These are phyloP conservation scores for Chrysanthemum seticuspe DNA, from an alignment of 129 eudicot genomes.

Conservation along the genomic window DNA sequence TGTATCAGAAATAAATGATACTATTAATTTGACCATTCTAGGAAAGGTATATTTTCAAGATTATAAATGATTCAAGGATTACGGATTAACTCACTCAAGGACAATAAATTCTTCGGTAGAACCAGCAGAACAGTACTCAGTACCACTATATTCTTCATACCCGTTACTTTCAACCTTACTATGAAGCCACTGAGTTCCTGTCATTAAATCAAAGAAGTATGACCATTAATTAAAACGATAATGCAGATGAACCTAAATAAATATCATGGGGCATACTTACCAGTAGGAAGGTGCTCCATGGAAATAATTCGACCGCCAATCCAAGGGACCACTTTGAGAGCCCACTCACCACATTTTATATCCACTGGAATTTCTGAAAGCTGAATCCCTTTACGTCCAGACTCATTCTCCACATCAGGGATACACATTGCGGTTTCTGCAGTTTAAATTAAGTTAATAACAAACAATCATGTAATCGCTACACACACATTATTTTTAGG, in stretches of 20 bases:
- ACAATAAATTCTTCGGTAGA: conserved; percentile 78
- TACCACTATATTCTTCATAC: conserved; percentile 87
- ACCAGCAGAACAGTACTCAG: conserved; percentile 92
- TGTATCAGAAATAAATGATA: conserved; percentile 17
- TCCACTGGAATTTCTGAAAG: conserved; percentile 70
- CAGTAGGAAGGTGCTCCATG: conserved; percentile 84
- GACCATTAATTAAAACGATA: neutral
- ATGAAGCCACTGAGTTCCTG: conserved; percentile 99
- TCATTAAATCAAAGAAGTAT: conserved; percentile 12
- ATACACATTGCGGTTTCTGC: conserved; percentile 71
- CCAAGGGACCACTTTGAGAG: conserved; percentile 89
- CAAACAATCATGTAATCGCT: neutral
- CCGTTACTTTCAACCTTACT: conserved; percentile 88
- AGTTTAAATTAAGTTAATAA: conserved; percentile 9
- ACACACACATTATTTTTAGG: neutral
- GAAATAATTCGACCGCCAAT: conserved; percentile 89
- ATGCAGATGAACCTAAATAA: neutral
- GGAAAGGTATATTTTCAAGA: neutral
- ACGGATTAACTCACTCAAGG: conserved; percentile 59
- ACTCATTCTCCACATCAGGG: conserved; percentile 56
- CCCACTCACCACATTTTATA: conserved; percentile 72
- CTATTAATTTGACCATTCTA: neutral
- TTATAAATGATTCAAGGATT: neutral
- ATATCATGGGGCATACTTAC: conserved; percentile 34
- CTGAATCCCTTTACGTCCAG: conserved; percentile 67